Percentiles rank a stretch among this genome's conserved stretches.
These are phyloP conservation scores for Verticillium isaacii DNA, from an alignment of 2,329 filamentous ascomycete genomes.

Conservation along the genomic window DNA sequence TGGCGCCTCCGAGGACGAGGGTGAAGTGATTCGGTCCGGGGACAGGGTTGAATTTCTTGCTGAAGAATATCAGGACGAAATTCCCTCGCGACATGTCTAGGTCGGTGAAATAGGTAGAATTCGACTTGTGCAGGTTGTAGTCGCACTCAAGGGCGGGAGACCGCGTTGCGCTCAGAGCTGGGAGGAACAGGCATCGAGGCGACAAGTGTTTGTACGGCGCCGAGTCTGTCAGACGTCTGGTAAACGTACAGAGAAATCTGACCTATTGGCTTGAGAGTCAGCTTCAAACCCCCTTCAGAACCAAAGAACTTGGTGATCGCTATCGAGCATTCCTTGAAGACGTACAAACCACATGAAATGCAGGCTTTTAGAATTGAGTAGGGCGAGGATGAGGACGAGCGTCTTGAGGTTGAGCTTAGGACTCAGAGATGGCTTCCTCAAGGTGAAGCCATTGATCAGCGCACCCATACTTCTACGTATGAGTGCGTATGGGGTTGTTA, in stretches of 20 bases:
- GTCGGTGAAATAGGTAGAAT: constrained; percentile 84
- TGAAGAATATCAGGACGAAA: constrained; percentile 64
- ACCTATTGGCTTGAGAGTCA: constrained; percentile 14
- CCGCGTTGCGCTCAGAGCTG: constrained; percentile 54
- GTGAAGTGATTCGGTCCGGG: constrained; percentile 49
- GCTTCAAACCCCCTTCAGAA: no score
- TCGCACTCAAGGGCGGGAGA: constrained; percentile 74
- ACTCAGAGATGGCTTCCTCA: neutral
- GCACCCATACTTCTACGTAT: neutral
- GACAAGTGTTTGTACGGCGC: constrained; percentile 17
- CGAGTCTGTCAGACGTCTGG: constrained; percentile 20
- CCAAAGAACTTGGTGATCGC: neutral
- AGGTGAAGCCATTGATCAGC: neutral
- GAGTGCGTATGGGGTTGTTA: neutral
- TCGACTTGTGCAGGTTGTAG: constrained; percentile 80
- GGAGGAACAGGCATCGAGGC: constrained; percentile 29
- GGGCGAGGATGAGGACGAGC: neutral
- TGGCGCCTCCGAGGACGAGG: constrained; percentile 38
- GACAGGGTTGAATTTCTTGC: constrained; percentile 16
- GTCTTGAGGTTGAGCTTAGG: neutral
- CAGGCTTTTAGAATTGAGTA: constrained; percentile 5
- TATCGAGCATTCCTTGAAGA: neutral
- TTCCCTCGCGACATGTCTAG: constrained; percentile 80
- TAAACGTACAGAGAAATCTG: constrained; percentile 28
- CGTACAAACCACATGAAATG: constrained; percentile 5